These are phyloP conservation scores for Iberis amara DNA, from an alignment of 441 rosid species.

Conservation along the genomic window DNA sequence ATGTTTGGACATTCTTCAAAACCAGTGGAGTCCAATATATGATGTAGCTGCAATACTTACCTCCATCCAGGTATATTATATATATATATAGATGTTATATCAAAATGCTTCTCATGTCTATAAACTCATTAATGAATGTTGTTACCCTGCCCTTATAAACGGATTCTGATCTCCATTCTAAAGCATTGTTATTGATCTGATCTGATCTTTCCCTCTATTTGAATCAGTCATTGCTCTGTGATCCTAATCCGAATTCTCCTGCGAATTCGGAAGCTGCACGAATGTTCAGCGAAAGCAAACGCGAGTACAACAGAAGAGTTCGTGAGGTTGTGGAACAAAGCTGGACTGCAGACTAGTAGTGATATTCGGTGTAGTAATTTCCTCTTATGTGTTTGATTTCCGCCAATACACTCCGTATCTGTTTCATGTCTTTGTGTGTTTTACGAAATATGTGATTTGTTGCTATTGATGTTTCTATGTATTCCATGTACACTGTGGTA, in stretches of 20 bases:
- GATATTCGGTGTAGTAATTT: constrained; percentile 17
- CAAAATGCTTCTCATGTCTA: constrained; percentile 1
- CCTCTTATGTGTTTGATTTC: constrained; percentile 21
- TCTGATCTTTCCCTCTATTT: background rate
- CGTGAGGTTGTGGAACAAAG: constrained; percentile 74
- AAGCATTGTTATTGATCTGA: constrained; percentile 2
- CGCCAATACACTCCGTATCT: background rate
- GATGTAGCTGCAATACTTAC: constrained; percentile 85
- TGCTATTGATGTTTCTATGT: constrained; percentile 21
- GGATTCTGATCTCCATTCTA: background rate
- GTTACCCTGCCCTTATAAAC: background rate
- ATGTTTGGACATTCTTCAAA: constrained; percentile 76
- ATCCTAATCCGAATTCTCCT: constrained; percentile 68
- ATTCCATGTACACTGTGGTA: background rate
- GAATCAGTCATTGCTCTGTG: constrained; percentile 54
- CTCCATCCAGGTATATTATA: constrained; percentile 53
- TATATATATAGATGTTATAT: background rate
- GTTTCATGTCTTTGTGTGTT: constrained; percentile 19
- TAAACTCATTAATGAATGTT: background rate
- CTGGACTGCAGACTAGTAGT: constrained; percentile 60
- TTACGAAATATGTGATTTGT: constrained; percentile 25
- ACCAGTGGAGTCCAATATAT: constrained; percentile 81
- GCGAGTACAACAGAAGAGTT: constrained; percentile 68
- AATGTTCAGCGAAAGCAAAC: constrained; percentile 66
- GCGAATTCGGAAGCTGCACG: constrained; percentile 71